Percentiles rank a stretch among this genome's conserved stretches.
Conservation (phyloP, 805 yeast species). For the Candida methanosorbosa region DNA sequence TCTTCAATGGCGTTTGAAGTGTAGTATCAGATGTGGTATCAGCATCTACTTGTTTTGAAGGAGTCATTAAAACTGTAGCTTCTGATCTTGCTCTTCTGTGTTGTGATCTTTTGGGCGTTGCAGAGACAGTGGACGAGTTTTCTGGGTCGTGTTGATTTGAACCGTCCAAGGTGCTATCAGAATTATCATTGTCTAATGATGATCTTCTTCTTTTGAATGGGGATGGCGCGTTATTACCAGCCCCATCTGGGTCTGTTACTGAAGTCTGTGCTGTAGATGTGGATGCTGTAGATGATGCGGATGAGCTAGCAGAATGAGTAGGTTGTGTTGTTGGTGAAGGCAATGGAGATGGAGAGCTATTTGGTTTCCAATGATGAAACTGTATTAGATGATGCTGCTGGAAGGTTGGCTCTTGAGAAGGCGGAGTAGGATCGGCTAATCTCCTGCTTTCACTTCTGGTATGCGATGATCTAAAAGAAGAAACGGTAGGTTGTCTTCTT, state of each 20-base stretch:
- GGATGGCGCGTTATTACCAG: too few relatives aligned
- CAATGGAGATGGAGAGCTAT: not conserved
- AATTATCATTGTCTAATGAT: not conserved
- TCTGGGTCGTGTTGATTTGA: not conserved
- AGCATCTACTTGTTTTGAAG: not conserved
- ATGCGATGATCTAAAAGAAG: too few relatives aligned
- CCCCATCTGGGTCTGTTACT: not conserved
- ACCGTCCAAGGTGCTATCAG: too few relatives aligned
- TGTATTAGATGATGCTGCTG: slow-evolving; percentile 40
- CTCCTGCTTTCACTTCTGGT: too few relatives aligned
- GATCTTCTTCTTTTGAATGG: slow-evolving; percentile 2
- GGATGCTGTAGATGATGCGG: not conserved
- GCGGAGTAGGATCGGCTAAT: not conserved
- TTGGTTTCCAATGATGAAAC: slow-evolving; percentile 42
- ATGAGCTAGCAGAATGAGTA: slow-evolving; percentile 1
- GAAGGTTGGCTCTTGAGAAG: slow-evolving; percentile 28
- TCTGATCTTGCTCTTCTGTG: too few relatives aligned
- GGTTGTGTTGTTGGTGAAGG: not conserved
- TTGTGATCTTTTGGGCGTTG: not conserved
- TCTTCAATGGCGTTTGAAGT: slow-evolving; percentile 2
- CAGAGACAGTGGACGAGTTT: not conserved
- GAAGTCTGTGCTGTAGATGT: not conserved
- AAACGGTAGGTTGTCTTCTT: too few relatives aligned
- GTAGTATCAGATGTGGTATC: not conserved
- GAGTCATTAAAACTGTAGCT: too few relatives aligned